phyloP scores from a whole-genome alignment of 2,329 filamentous ascomycete species.

The Laburnicola sp. region DNA sequence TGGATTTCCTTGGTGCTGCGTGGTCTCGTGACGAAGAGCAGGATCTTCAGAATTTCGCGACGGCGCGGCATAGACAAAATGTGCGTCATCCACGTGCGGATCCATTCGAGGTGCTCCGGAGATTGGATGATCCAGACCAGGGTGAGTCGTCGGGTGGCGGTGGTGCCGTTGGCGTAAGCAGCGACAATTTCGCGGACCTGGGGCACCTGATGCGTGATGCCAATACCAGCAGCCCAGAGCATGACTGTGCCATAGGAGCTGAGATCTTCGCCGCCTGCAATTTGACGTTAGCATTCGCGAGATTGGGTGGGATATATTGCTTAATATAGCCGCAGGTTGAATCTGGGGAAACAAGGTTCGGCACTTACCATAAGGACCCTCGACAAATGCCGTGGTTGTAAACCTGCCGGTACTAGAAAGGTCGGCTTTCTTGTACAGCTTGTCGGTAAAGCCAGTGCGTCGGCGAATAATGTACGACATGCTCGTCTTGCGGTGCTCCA shows the following conservation, averaged over 20 bases:
- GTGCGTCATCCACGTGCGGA: conserved; percentile 85
- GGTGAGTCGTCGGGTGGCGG: conserved; percentile 78
- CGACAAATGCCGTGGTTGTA: conserved; percentile 72
- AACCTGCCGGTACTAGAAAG: conserved; percentile 58
- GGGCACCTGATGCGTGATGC: conserved; percentile 92
- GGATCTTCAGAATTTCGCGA: conserved; percentile 79
- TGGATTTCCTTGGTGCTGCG: conserved; percentile 80
- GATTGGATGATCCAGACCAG: conserved; percentile 94
- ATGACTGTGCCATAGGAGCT: conserved; percentile 91
- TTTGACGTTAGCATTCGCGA: conserved; percentile 35
- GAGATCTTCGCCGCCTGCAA: conserved; percentile 71
- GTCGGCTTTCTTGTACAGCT: conserved; percentile 72
- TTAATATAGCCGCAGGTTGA: conserved; percentile 32
- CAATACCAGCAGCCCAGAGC: conserved; percentile 88
- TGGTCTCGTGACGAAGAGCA: conserved; percentile 88
- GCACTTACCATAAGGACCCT: conserved; percentile 74
- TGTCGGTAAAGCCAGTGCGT: conserved; percentile 84
- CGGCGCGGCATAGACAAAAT: conserved; percentile 81
- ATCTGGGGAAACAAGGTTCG: conserved; percentile 29
- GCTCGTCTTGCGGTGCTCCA: conserved; percentile 55
- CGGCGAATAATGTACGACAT: conserved; percentile 86
- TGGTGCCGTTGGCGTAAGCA: conserved; percentile 66
- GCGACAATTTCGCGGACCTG: conserved; percentile 71
- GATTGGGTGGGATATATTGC: conserved; percentile 18
- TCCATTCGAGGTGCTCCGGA: conserved; percentile 88